Evolutionary conservation across 495 filamentous ascomycete species (phyloP), one percentile per base, ranked within the genome.

Genomic region (Lophiostoma macrostomum): DNA sequence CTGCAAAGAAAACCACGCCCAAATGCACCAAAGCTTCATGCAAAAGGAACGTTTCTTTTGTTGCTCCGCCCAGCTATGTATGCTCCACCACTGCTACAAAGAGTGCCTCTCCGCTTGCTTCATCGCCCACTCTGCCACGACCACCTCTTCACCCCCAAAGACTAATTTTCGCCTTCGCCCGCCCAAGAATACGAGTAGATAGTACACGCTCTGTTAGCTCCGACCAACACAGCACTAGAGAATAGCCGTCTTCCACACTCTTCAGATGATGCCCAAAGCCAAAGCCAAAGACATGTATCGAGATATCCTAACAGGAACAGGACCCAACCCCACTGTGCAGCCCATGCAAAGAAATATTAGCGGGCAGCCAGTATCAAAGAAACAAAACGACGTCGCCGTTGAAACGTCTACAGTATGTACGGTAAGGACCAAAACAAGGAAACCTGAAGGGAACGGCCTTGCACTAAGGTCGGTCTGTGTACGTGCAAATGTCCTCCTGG

Each of bases 361-460:
- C 53, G 53, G 60, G 60, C 20, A 42, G 19, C 53, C 53, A 63
- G 60, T 47, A 12, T 46, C n/a, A n/a, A n/a, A n/a, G 41, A 46
- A 53, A 45, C 29, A 56, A 50, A 13, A 39, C 43, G 60, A 54
- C 60, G 60, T 55, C 49, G 40, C 48, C 53, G 45, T 42, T 30
- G 39, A 28, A 49, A 54, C 54, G 54, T 58, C 60, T 63, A 57
- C 45, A 50, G n/a, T 63, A 63, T 63, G 54, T 63, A 63, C 60
- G 48, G 52, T 52, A 35, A 36, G 25, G 46, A 14, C 31, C 30
- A 28, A 47, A 18, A 41, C 5, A 62, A 55, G 28, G 34, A 58
- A 63, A 45, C 50, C 41, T 18, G 43, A 63, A 50, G 7, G 41
- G 55, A 52, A 49, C 24, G 14, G 32, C 37, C 47, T 30, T 29